Evolutionary conservation across 331 rosid genomes (phyloP).

Genomic region (Malus hybrid): DNA sequence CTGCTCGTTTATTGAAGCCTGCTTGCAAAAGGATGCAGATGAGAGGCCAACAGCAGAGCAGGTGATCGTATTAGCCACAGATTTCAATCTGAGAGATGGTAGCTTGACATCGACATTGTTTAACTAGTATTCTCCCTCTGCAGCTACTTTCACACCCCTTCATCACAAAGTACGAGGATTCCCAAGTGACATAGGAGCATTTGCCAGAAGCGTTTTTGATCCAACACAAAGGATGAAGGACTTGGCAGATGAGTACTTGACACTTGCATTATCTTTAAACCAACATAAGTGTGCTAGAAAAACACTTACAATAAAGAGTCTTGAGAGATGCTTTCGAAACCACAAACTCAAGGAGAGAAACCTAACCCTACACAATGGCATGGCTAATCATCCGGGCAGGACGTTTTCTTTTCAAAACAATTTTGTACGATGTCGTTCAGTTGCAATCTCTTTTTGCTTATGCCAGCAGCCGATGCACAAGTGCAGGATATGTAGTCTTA

Average conservation of each 20-base stretch:
- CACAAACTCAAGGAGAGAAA: too few species aligned
- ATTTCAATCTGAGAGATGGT: not conserved
- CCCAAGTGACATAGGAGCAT: constrained; percentile 61
- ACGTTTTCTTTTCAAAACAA: too few species aligned
- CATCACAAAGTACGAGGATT: constrained; percentile 49
- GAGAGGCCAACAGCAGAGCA: constrained; percentile 87
- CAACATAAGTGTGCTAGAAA: not conserved
- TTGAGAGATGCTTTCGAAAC: too few species aligned
- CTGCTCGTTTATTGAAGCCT: constrained; percentile 80
- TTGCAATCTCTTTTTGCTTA: too few species aligned
- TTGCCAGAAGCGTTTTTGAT: constrained; percentile 79
- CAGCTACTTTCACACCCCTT: constrained; percentile 89
- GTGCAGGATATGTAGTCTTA: too few species aligned
- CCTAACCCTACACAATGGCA: too few species aligned
- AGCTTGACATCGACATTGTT: not conserved
- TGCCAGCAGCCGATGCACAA: too few species aligned
- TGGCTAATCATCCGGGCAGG: too few species aligned
- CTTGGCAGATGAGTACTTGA: constrained; percentile 76
- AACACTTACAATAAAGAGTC: too few species aligned
- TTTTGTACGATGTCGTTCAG: too few species aligned
- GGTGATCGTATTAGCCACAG: constrained; percentile 30
- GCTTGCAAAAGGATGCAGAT: constrained; percentile 89
- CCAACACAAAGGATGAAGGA: constrained; percentile 92
- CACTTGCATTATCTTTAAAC: not conserved
- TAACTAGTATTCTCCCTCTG: constrained; percentile 20